Evolutionary conservation across 495 filamentous ascomycete genomes (phyloP), one percentile per base, ranked within the genome.

Genomic region (Neurospora sp.): DNA sequence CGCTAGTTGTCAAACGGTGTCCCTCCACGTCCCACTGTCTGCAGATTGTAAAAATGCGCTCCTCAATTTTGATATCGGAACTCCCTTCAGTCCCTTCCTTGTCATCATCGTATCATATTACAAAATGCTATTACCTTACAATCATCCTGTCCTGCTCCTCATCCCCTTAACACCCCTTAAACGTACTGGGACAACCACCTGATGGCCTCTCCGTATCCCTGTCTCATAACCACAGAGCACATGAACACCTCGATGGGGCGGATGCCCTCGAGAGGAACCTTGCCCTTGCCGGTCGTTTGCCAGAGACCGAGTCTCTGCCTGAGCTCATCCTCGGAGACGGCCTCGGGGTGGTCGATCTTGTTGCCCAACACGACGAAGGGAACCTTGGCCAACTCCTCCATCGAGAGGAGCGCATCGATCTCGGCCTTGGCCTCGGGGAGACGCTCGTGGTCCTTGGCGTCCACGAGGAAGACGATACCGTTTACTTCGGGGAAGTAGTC

Each of bases 401-500:
- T 97, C 69, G 91, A 89, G 75, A 98, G 87, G 44, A 97, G 91
- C 71, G 94, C 94, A 81, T 98, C 94, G 69, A 98, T 91, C 85
- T 98, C 96, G 77, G 91, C 94, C 87, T 98, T 98, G 78, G 94
- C 91, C 84, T 99, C 96, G 75, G 88, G 83, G 78, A 99, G 91
- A 73, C 96, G 92, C 83, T 98, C 94, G 83, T 91, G 90, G 83
- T 99, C 96, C 84, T 96, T 96, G 75, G 96, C 94, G 81, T 98
- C 96, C 75, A 98, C 94, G 70, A 98, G 91, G 88, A 98, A 99
- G 72, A 99, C 96, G 77, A 97, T 96, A 70, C 95, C 96, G 81
- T 90, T 94, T 68, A 98, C 96, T 88, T 99, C 96, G 81, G 96
- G 96, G 91, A 98, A 97, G 83, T 96, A 96, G 80, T 99, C 96